These are phyloP conservation scores for Rhododendron kiyosumense DNA, from an alignment of 148 eudicot genomes.

Conservation along the genomic window DNA sequence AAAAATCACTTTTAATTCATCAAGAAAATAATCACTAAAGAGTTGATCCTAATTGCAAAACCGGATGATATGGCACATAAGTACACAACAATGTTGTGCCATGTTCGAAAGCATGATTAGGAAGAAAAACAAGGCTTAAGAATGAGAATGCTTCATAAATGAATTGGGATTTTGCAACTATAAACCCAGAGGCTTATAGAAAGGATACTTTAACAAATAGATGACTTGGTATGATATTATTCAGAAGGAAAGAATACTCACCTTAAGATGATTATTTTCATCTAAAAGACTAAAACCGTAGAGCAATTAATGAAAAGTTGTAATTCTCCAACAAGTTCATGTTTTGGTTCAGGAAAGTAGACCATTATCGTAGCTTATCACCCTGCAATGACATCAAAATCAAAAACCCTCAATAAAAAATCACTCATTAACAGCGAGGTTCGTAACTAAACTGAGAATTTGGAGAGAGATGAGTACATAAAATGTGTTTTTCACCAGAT, in stretches of 20 bases:
- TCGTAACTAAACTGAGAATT: neutral
- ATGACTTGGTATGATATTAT: neutral
- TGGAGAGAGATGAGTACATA: conserved; percentile 32
- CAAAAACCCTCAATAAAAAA: neutral
- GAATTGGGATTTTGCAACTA: neutral
- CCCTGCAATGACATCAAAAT: conserved; percentile 43
- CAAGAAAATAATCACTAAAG: neutral
- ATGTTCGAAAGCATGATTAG: neutral
- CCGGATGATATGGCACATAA: neutral
- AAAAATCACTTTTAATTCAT: neutral
- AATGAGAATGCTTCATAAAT: neutral
- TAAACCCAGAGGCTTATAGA: too few species aligned
- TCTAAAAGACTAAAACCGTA: conserved; percentile 23
- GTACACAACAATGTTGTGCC: neutral
- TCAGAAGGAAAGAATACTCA: too few species aligned
- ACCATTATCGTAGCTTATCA: conserved; percentile 95
- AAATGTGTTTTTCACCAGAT: conserved; percentile 85
- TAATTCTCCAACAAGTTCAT: conserved; percentile 83
- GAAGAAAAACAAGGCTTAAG: neutral
- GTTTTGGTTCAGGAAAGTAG: conserved; percentile 84
- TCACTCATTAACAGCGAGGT: neutral
- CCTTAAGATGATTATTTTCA: too few species aligned
- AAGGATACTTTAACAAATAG: neutral
- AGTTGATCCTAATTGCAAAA: neutral
- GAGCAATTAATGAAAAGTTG: conserved; percentile 73